Conservation (phyloP, 441 rosid species). For the Rhodomyrtus psidioides region DNA sequence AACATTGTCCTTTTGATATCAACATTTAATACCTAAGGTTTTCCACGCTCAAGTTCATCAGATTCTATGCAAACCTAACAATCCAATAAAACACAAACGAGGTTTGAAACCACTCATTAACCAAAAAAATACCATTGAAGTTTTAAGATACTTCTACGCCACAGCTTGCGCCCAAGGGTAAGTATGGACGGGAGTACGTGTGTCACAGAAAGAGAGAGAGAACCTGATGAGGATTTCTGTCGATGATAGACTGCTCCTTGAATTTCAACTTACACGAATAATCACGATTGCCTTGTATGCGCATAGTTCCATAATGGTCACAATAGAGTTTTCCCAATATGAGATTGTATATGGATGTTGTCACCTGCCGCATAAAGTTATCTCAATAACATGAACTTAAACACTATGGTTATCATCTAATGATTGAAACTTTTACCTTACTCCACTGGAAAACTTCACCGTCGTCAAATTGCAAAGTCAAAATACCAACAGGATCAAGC, state of each 20-base stretch:
- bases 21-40: background rate
- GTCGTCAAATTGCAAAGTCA: slow-evolving; percentile 76
- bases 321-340: slow-evolving; percentile 83
- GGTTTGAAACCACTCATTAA: background rate
- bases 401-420: background rate
- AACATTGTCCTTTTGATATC: background rate
- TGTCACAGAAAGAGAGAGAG: background rate
- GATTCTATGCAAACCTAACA: background rate
- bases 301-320: slow-evolving; percentile 90
- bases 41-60: background rate
- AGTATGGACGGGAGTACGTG: background rate
- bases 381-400: background rate
- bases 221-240: slow-evolving; percentile 91
- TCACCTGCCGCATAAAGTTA: slow-evolving; percentile 40
- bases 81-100: background rate
- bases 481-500: slow-evolving; percentile 75
- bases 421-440: slow-evolving; percentile 36
- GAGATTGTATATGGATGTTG: slow-evolving; percentile 86
- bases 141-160: background rate
- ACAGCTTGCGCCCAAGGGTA: background rate
- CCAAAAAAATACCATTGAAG: background rate
- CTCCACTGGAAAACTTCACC: slow-evolving; percentile 83
- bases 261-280: slow-evolving; percentile 77
- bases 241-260: slow-evolving; percentile 87
- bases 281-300: slow-evolving; percentile 61